Evolutionary conservation across 352 stramenopile species (phyloP).

Genomic region (Phytophthora agathidicida): DNA sequence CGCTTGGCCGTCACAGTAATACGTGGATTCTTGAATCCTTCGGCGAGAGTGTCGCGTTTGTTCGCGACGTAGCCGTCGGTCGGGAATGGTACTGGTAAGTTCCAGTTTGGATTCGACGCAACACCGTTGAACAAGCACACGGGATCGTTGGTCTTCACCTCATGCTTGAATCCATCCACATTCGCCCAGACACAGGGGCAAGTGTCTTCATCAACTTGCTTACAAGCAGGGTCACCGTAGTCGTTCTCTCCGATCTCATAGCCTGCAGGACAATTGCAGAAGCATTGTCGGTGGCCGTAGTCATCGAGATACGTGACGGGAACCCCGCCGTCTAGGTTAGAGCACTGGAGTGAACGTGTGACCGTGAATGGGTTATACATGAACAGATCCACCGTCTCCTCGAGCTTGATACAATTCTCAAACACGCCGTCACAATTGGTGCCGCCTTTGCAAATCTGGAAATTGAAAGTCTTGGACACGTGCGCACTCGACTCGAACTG

Average conservation of each 20-base stretch:
- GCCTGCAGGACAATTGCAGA: conserved; percentile 57
- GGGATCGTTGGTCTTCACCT: conserved; percentile 26
- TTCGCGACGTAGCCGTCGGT: conserved; percentile 63
- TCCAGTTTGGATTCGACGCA: conserved; percentile 42
- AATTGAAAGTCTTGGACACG: conserved; percentile 46
- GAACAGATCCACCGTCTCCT: conserved; percentile 51
- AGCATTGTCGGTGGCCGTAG: conserved; percentile 50
- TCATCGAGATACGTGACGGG: conserved; percentile 54
- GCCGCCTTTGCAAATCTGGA: conserved; percentile 36
- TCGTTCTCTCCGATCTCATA: conserved; percentile 26
- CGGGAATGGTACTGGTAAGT: conserved; percentile 54
- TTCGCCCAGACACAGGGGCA: conserved; percentile 62
- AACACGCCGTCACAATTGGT: conserved; percentile 23
- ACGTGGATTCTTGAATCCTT: conserved; percentile 14
- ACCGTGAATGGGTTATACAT: conserved; percentile 71
- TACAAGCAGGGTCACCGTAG: conserved; percentile 30
- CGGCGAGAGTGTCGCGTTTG: conserved; percentile 37
- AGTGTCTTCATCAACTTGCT: conserved; percentile 26
- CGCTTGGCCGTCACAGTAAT: conserved; percentile 21
- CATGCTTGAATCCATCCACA: conserved; percentile 30
- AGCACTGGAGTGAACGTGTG: conserved; percentile 44
- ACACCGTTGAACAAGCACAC: conserved; percentile 47
- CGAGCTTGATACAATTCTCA: conserved; percentile 43
- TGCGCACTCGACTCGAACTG: conserved; percentile 31
- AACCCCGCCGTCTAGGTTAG: conserved; percentile 38